phyloP scores from a whole-genome alignment of 2,329 filamentous ascomycete species.

The Exutisphaerella laricina region DNA sequence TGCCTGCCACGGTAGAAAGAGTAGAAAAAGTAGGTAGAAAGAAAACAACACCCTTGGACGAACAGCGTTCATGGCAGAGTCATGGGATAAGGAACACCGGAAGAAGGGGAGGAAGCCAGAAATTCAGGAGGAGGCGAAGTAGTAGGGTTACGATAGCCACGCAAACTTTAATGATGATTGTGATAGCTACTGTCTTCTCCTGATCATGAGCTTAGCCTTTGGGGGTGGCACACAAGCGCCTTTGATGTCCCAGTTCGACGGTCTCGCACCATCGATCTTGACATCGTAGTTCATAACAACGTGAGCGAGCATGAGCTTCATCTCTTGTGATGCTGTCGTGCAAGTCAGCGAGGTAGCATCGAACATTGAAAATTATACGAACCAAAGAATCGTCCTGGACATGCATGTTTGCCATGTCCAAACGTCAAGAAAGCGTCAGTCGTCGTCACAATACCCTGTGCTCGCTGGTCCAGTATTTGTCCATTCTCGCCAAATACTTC shows the following conservation, averaged over 20 bases:
- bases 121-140: no score
- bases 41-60: no score
- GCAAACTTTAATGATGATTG: no score
- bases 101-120: no score
- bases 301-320: slow-evolving; percentile 42
- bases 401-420: slow-evolving; percentile 23
- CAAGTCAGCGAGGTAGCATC: slow-evolving; percentile 36
- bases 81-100: no score
- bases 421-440: slow-evolving; percentile 23
- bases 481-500: slow-evolving; percentile 7
- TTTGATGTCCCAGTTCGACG: slow-evolving; percentile 16
- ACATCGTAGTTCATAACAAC: slow-evolving; percentile 41
- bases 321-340: slow-evolving; percentile 37
- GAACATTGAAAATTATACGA: slow-evolving; percentile 23
- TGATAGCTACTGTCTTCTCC: slow-evolving; percentile 1
- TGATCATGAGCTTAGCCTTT: slow-evolving; percentile 13
- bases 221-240: slow-evolving; percentile 10
- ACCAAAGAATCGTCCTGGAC: slow-evolving; percentile 41
- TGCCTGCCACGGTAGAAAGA: no score
- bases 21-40: no score
- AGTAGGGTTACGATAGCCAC: no score
- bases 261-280: slow-evolving; percentile 13
- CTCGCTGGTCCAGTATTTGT: slow-evolving; percentile 9
- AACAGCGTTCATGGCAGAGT: no score
- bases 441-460: slow-evolving; percentile 20